phyloP scores from a whole-genome alignment of 768 basidiomycete genomes.

The Trametopsis cervina region DNA sequence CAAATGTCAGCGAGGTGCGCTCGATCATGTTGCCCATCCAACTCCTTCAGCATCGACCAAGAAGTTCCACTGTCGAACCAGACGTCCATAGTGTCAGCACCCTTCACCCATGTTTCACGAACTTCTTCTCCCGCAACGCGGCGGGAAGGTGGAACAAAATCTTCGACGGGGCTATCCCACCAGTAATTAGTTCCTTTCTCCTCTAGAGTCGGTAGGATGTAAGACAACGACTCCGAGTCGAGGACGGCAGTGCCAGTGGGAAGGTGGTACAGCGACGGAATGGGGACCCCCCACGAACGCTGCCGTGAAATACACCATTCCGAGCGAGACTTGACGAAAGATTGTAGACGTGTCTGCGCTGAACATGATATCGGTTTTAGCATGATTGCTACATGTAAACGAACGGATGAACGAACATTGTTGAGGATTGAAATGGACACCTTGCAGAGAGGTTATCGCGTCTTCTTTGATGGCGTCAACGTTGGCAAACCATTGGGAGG shows the following conservation, averaged over 20 bases:
- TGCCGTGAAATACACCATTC: slow-evolving; percentile 99
- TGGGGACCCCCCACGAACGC: slow-evolving; percentile 95
- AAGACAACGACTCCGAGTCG: slow-evolving; percentile 52
- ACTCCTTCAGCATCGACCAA: slow-evolving; percentile 65
- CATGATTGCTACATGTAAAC: not conserved
- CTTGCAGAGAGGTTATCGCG: slow-evolving; percentile 61
- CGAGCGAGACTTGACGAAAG: slow-evolving; percentile 80
- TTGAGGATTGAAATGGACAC: slow-evolving; percentile 71
- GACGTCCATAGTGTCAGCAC: slow-evolving; percentile 96
- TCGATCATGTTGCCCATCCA: slow-evolving; percentile 15
- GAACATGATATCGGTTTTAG: slow-evolving; percentile 1
- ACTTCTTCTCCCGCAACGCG: slow-evolving; percentile 32
- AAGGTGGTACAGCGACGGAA: slow-evolving; percentile 75
- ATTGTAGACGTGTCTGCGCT: slow-evolving; percentile 86
- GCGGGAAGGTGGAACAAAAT: slow-evolving; percentile 68
- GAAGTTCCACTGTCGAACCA: slow-evolving; percentile 98
- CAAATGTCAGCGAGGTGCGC: slow-evolving; percentile 68
- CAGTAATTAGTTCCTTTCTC: slow-evolving; percentile 74
- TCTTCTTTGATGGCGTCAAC: slow-evolving; percentile 74
- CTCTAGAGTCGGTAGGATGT: slow-evolving; percentile 73
- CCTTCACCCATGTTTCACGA: slow-evolving; percentile 58
- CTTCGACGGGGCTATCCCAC: slow-evolving; percentile 84
- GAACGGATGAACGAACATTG: slow-evolving; percentile 44
- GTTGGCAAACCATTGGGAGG: slow-evolving; percentile 97
- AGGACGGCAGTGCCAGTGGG: slow-evolving; percentile 60